phyloP scores from a whole-genome alignment of 2,329 filamentous ascomycete genomes.

The Arthrobotrys conoides region DNA sequence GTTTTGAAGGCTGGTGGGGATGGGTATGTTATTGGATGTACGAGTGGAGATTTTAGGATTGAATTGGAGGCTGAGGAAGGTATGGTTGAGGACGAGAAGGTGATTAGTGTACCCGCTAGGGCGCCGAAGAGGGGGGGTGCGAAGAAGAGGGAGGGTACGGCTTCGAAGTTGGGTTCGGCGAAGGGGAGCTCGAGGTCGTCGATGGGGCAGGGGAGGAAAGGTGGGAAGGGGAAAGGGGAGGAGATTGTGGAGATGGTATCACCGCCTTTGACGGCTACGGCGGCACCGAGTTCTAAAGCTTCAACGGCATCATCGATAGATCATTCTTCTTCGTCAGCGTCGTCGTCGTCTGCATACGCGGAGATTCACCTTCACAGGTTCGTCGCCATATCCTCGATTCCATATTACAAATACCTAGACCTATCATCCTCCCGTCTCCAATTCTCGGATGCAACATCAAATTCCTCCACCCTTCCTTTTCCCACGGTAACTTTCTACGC shows the following conservation, averaged over 20 bases:
- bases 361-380: constrained; percentile 44
- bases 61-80: constrained; percentile 45
- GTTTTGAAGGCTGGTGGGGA: constrained; percentile 9
- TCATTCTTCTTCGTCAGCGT: background rate
- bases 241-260: background rate
- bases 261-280: background rate
- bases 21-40: background rate
- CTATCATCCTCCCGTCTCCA: constrained; percentile 11
- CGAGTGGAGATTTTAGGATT: constrained; percentile 41
- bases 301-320: background rate
- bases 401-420: constrained; percentile 54
- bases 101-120: constrained; percentile 19
- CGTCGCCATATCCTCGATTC: constrained; percentile 37
- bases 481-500: constrained; percentile 47
- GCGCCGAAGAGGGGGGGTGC: constrained; percentile 15
- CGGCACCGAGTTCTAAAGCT: background rate
- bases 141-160: background rate
- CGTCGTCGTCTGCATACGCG: constrained; percentile 22
- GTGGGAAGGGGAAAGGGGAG: background rate
- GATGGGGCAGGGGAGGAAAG: background rate
- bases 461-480: constrained; percentile 37
- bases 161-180: too few species aligned
- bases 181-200: background rate
- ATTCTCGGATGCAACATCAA: constrained; percentile 42
- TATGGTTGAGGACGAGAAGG: constrained; percentile 10